Evolutionary conservation across 73 alveolate species (phyloP).

Genomic region (Tetrahymena malaccensis): DNA sequence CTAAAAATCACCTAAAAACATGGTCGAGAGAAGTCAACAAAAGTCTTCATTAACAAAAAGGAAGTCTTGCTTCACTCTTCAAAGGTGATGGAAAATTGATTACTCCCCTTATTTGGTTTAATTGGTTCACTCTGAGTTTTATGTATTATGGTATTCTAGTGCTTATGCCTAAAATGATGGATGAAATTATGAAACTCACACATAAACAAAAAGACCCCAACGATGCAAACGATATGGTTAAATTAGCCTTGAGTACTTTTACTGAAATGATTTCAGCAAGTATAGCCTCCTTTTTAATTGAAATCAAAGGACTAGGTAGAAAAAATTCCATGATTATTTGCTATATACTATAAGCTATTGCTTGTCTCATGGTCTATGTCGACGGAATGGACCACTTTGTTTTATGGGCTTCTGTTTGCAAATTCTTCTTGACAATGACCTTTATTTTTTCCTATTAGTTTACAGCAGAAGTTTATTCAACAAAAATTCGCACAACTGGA

Average conservation of each 20-base stretch:
- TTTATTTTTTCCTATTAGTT: background rate
- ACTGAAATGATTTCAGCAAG: constrained; percentile 35
- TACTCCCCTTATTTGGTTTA: constrained; percentile 27
- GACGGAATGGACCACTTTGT: constrained; percentile 14
- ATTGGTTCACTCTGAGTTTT: constrained; percentile 34
- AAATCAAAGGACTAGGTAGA: constrained; percentile 39
- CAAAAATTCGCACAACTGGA: constrained; percentile 36
- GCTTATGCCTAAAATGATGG: constrained; percentile 24
- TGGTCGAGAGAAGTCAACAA: constrained; percentile 29
- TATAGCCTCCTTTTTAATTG: constrained; percentile 36
- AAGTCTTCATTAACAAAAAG: constrained; percentile 27
- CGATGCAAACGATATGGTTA: constrained; percentile 2
- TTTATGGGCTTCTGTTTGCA: constrained; percentile 8
- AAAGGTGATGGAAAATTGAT: constrained; percentile 26
- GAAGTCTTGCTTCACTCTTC: constrained; percentile 4
- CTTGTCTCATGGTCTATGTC: constrained; percentile 8
- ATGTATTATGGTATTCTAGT: constrained; percentile 32
- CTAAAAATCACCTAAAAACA: constrained; percentile 11
- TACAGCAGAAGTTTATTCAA: constrained; percentile 44
- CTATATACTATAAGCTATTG: constrained; percentile 6
- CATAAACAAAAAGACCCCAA: constrained; percentile 10
- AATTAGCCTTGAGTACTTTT: constrained; percentile 17
- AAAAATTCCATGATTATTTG: constrained; percentile 35
- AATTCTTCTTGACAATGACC: background rate
- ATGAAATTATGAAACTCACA: background rate